Conservation (phyloP, 306 rosid genomes). For the Astragalus glycyphyllos region DNA sequence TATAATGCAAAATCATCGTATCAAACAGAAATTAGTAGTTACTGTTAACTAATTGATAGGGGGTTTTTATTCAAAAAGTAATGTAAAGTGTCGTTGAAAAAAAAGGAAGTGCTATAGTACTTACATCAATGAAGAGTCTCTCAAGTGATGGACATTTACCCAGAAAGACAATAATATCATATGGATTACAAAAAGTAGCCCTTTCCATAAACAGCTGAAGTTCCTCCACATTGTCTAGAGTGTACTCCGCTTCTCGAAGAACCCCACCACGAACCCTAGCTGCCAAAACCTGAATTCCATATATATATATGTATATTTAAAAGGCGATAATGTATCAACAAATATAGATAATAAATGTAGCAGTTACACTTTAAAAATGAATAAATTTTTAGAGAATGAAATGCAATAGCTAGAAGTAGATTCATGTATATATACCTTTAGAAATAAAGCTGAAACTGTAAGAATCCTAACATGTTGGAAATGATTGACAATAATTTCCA, state of each 20-base stretch:
- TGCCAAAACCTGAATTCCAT: slow-evolving; percentile 44
- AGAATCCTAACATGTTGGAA: slow-evolving; percentile 31
- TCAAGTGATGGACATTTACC: slow-evolving; percentile 46
- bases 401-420: background rate
- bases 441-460: slow-evolving; percentile 37
- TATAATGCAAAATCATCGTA: no score
- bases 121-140: slow-evolving; percentile 54
- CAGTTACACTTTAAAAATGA: background rate
- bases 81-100: no score
- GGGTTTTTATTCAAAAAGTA: no score
- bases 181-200: slow-evolving; percentile 45
- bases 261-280: slow-evolving; percentile 25
- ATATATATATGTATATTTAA: background rate
- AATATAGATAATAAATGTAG: background rate
- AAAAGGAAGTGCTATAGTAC: slow-evolving; percentile 2
- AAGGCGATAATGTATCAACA: background rate
- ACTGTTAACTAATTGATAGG: background rate
- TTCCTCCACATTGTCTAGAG: slow-evolving; percentile 41
- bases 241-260: background rate
- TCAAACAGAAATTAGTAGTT: background rate
- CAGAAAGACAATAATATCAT: slow-evolving; percentile 44
- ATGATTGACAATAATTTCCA: slow-evolving; percentile 16
- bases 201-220: slow-evolving; percentile 54
- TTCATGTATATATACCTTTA: slow-evolving; percentile 48
- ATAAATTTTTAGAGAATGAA: background rate